These are phyloP conservation scores for Sextonia rubra DNA, from an alignment of 164 flowering plant genomes.

Conservation along the genomic window DNA sequence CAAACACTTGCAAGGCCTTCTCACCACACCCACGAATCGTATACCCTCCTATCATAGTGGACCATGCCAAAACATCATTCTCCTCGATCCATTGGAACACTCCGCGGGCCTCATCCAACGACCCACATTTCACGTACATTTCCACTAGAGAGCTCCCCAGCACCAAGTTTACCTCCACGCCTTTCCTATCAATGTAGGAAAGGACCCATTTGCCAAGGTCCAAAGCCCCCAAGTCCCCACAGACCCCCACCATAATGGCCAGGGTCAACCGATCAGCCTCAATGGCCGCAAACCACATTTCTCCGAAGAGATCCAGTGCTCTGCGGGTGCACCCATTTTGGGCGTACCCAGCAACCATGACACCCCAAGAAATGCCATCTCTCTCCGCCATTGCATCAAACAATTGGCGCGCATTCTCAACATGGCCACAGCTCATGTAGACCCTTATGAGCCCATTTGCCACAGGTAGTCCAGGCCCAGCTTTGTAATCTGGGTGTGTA, in stretches of 20 bases:
- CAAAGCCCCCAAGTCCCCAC: slow-evolving; percentile 23
- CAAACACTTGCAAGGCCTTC: slow-evolving; percentile 21
- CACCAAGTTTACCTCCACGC: slow-evolving; percentile 11
- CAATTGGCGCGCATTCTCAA: slow-evolving; percentile 8
- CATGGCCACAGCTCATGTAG: slow-evolving; percentile 7
- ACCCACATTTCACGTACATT: slow-evolving; percentile 25
- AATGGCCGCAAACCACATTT: slow-evolving; percentile 16
- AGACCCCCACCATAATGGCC: slow-evolving; percentile 17
- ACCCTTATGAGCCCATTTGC: slow-evolving; percentile 13
- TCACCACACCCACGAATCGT: slow-evolving; percentile 23
- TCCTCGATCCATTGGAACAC: slow-evolving; percentile 16
- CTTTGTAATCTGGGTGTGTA: slow-evolving; percentile 15
- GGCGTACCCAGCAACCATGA: slow-evolving; percentile 22
- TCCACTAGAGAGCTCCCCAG: slow-evolving; percentile 21
- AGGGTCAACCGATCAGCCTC: slow-evolving; percentile 17
- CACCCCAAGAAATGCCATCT: slow-evolving; percentile 20
- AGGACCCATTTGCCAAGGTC: slow-evolving; percentile 23
- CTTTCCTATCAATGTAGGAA: slow-evolving; percentile 14
- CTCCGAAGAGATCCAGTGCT: slow-evolving; percentile 19
- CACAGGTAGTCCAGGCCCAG: slow-evolving; percentile 14
- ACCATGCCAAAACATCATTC: slow-evolving; percentile 22
- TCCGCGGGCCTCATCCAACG: slow-evolving; percentile 12
- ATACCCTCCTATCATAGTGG: slow-evolving; percentile 21
- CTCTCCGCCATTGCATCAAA: slow-evolving; percentile 22
- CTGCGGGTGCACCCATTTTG: slow-evolving; percentile 8